phyloP scores from a whole-genome alignment of 768 basidiomycete species.

The Galerina marginata region DNA sequence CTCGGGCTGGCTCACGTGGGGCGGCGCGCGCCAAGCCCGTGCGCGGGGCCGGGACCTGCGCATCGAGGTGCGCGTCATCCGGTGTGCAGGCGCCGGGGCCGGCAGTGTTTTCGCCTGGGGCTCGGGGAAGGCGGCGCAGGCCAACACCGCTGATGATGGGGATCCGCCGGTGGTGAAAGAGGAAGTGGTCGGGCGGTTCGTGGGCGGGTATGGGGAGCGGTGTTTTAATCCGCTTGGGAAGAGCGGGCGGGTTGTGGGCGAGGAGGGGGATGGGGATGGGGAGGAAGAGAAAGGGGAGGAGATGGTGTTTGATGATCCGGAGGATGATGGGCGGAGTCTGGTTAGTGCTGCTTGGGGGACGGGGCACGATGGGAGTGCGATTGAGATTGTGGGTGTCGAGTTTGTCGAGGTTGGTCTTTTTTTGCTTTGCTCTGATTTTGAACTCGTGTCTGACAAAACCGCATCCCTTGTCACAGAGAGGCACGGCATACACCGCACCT shows the following conservation, averaged over 20 bases:
- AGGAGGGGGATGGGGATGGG: conserved; percentile 29
- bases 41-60: conserved; percentile 43
- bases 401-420: conserved; percentile 61
- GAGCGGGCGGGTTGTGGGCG: conserved; percentile 26
- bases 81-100: conserved; percentile 39
- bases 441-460: neutral
- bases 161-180: conserved; percentile 35
- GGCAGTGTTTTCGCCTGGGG: conserved; percentile 33
- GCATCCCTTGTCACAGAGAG: conserved; percentile 42
- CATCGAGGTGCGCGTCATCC: conserved; percentile 45
- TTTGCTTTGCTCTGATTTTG: conserved; percentile 6
- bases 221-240: conserved; percentile 35
- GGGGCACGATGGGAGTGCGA: conserved; percentile 77
- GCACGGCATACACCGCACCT: conserved; percentile 52
- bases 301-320: conserved; percentile 34
- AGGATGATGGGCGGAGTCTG: conserved; percentile 65
- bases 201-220: conserved; percentile 50
- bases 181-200: conserved; percentile 52
- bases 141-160: conserved; percentile 6
- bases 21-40: conserved; percentile 44
- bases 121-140: conserved; percentile 11
- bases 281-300: conserved; percentile 27
- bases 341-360: conserved; percentile 80
- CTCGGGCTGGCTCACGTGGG: conserved; percentile 61
- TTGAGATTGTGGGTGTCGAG: conserved; percentile 70